phyloP scores from a whole-genome alignment of 1,284 basidiomycete genomes.

The Cerrena zonata region DNA sequence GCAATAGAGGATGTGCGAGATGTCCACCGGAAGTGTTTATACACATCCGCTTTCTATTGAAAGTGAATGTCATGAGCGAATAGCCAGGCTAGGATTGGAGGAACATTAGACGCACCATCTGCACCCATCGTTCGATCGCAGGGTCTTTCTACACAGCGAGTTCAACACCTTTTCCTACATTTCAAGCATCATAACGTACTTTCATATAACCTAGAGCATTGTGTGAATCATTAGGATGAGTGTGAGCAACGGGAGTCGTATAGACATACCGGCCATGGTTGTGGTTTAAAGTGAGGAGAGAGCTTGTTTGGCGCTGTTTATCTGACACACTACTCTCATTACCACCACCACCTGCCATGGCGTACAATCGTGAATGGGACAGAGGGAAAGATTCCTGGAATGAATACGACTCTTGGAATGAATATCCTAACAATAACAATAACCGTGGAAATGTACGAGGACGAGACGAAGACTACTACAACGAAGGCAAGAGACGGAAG shows the following conservation, averaged over 20 bases:
- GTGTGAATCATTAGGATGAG: neutral
- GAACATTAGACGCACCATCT: conserved; percentile 49
- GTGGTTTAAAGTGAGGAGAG: conserved; percentile 16
- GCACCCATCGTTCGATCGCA: conserved; percentile 74
- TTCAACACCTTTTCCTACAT: conserved; percentile 1
- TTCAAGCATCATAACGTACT: conserved; percentile 15
- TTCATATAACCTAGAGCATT: conserved; percentile 23
- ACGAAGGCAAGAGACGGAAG: conserved; percentile 72
- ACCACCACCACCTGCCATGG: conserved; percentile 36
- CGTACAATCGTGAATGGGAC: conserved; percentile 79
- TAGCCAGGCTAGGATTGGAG: neutral
- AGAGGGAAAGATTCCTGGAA: conserved; percentile 60
- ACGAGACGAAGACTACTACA: conserved; percentile 63
- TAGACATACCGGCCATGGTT: conserved; percentile 39
- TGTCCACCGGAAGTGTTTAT: conserved; percentile 76
- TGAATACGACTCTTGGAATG: conserved; percentile 36
- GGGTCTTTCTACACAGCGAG: conserved; percentile 54
- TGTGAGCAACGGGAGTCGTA: neutral
- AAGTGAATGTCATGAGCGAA: conserved; percentile 5
- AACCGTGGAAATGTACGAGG: conserved; percentile 38
- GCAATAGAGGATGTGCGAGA: conserved; percentile 50
- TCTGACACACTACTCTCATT: conserved; percentile 20
- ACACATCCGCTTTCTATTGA: conserved; percentile 72
- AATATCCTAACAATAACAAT: conserved; percentile 31
- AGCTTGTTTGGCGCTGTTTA: conserved; percentile 29